Percentiles rank a stretch among this genome's conserved stretches.
Evolutionary conservation across 768 basidiomycete species (phyloP).

Genomic region (Pisolithus orientalis): DNA sequence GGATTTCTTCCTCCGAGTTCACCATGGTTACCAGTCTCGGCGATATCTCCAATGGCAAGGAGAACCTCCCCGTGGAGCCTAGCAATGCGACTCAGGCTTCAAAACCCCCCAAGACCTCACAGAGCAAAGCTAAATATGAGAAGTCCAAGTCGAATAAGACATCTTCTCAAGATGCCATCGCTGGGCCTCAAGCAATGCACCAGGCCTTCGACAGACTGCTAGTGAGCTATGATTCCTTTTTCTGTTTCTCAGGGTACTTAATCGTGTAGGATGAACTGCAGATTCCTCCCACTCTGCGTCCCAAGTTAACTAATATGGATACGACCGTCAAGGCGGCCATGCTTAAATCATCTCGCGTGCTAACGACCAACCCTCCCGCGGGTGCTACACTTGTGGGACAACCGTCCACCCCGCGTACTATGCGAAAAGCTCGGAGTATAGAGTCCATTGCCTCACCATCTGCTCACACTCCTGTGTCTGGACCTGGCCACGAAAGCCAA

Average conservation of each 20-base stretch:
- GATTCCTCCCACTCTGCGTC: constrained; percentile 71
- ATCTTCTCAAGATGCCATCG: constrained; percentile 31
- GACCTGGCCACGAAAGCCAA: constrained; percentile 31
- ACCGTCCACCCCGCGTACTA: constrained; percentile 46
- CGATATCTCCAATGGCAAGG: constrained; percentile 54
- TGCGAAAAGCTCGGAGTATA: constrained; percentile 68
- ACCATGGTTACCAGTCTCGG: constrained; percentile 57
- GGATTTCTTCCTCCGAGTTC: constrained; percentile 62
- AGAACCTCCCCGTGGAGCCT: constrained; percentile 49
- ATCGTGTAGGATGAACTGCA: constrained; percentile 74
- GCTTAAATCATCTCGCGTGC: constrained; percentile 76
- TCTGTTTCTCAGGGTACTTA: neutral
- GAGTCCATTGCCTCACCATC: constrained; percentile 58
- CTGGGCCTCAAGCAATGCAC: constrained; percentile 41
- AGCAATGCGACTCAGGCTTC: constrained; percentile 27
- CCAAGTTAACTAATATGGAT: constrained; percentile 77
- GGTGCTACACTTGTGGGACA: constrained; percentile 14
- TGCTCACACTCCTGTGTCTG: constrained; percentile 32
- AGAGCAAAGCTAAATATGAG: constrained; percentile 31
- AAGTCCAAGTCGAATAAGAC: constrained; percentile 41
- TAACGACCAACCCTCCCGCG: constrained; percentile 38
- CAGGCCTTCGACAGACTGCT: constrained; percentile 78
- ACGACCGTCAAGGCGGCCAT: constrained; percentile 85
- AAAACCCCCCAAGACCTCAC: constrained; percentile 17
- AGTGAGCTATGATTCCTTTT: constrained; percentile 36